Percentiles rank a stretch among this genome's conserved stretches.
Conservation (phyloP, 208 protist genomes). For the Leptomonas pyrrhocoris region DNA sequence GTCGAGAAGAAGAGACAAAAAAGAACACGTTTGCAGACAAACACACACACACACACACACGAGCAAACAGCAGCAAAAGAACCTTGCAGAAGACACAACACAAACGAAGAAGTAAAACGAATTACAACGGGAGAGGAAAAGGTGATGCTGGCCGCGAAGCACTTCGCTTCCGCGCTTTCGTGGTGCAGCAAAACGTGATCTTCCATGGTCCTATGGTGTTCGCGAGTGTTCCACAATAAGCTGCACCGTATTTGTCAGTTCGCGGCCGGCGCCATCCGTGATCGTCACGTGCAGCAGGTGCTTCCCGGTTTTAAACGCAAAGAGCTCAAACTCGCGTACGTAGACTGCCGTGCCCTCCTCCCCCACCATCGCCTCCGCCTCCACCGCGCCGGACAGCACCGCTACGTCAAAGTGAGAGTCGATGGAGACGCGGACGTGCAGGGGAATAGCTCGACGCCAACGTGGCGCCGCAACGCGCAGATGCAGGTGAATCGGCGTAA, state of each 20-base stretch:
- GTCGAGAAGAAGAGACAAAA: too few species aligned
- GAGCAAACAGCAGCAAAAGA: too few species aligned
- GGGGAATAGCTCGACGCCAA: slow-evolving; percentile 65
- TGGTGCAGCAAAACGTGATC: too few species aligned
- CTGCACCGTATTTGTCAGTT: slow-evolving; percentile 60
- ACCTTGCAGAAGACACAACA: too few species aligned
- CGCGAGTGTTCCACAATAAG: slow-evolving; percentile 46
- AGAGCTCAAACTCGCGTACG: slow-evolving; percentile 64
- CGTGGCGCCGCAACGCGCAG: slow-evolving; percentile 53
- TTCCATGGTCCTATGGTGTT: not conserved
- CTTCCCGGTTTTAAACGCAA: slow-evolving; percentile 80
- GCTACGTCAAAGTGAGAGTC: slow-evolving; percentile 72
- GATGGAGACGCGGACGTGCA: slow-evolving; percentile 62
- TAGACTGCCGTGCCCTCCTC: slow-evolving; percentile 44
- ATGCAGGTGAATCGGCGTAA: slow-evolving; percentile 56
- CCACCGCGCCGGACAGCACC: slow-evolving; percentile 67
- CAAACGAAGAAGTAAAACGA: too few species aligned
- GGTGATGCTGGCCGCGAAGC: too few species aligned
- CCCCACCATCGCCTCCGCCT: slow-evolving; percentile 52
- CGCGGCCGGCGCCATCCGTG: slow-evolving; percentile 55
- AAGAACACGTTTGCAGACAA: too few species aligned
- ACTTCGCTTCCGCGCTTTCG: too few species aligned
- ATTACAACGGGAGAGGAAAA: too few species aligned
- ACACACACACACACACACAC: too few species aligned
- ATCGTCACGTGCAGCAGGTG: slow-evolving; percentile 70